Conservation (phyloP, 1,284 basidiomycete genomes). For the Ustilago xerochloae region DNA sequence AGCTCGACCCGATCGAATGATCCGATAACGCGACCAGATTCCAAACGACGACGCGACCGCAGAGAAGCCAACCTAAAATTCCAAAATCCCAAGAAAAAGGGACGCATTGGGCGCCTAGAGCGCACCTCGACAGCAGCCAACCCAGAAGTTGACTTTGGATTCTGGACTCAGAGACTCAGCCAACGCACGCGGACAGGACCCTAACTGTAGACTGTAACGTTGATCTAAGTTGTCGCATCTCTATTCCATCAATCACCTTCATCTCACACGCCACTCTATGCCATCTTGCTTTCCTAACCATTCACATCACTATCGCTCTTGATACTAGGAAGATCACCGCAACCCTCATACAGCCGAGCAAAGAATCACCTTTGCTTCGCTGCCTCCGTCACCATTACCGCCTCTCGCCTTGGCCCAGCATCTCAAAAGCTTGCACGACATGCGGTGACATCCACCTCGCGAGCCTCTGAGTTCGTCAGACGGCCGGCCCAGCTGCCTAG, state of each 20-base stretch:
- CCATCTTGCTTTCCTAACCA: neutral
- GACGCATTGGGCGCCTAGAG: too few relatives aligned
- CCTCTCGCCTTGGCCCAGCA: slow-evolving; percentile 24
- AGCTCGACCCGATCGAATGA: too few relatives aligned
- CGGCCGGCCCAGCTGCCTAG: neutral
- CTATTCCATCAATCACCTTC: neutral
- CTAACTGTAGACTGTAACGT: too few relatives aligned
- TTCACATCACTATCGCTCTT: neutral
- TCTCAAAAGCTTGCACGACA: slow-evolving; percentile 24
- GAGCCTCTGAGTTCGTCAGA: slow-evolving; percentile 16
- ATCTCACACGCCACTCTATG: neutral
- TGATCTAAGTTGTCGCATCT: too few relatives aligned
- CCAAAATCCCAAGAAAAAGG: too few relatives aligned
- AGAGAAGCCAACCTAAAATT: too few relatives aligned
- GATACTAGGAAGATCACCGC: slow-evolving; percentile 11
- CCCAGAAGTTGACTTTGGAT: too few relatives aligned
- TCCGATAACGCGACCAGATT: too few relatives aligned
- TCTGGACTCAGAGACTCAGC: too few relatives aligned
- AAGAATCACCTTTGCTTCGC: slow-evolving; percentile 11
- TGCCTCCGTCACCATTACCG: slow-evolving; percentile 27
- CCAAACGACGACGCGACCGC: too few relatives aligned
- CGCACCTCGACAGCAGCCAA: too few relatives aligned
- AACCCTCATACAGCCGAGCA: slow-evolving; percentile 36
- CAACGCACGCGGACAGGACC: too few relatives aligned
- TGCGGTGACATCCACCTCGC: slow-evolving; percentile 31